Conservation (phyloP, 768 basidiomycete genomes). For the Nidularia sp. region DNA sequence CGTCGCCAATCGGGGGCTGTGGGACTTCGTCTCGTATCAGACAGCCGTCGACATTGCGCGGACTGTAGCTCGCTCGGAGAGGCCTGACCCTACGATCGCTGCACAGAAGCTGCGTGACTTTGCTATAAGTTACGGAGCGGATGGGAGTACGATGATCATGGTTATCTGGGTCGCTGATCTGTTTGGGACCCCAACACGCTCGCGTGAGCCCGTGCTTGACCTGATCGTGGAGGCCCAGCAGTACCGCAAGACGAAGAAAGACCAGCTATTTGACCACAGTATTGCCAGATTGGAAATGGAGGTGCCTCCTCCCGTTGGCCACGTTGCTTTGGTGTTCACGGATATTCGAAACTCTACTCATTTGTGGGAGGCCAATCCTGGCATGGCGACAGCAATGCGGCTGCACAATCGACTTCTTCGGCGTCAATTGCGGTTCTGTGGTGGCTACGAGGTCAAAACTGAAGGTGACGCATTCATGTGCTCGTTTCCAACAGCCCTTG, state of each 20-base stretch:
- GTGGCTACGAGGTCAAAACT: slow-evolving; percentile 98
- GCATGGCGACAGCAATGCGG: slow-evolving; percentile 91
- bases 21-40: slow-evolving; percentile 93
- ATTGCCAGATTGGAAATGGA: slow-evolving; percentile 70
- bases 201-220: slow-evolving; percentile 42
- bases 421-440: slow-evolving; percentile 80
- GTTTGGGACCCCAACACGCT: slow-evolving; percentile 45
- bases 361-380: slow-evolving; percentile 93
- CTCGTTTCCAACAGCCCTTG: slow-evolving; percentile 85
- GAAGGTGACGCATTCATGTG: slow-evolving; percentile 99
- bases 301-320: slow-evolving; percentile 79
- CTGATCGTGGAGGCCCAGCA: slow-evolving; percentile 31
- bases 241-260: slow-evolving; percentile 29
- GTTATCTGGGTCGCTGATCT: slow-evolving; percentile 82
- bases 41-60: slow-evolving; percentile 96
- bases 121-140: slow-evolving; percentile 93
- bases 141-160: slow-evolving; percentile 97
- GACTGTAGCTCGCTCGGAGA: slow-evolving; percentile 71
- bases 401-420: slow-evolving; percentile 86
- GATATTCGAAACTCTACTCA: slow-evolving; percentile 97
- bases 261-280: slow-evolving; percentile 52
- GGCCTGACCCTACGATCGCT: slow-evolving; percentile 65
- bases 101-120: slow-evolving; percentile 96
- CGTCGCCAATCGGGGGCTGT: slow-evolving; percentile 87
- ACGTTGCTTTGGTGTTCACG: slow-evolving; percentile 94